These are phyloP conservation scores for Penicillium atrosanguineum DNA, from an alignment of 495 filamentous ascomycete species.

Conservation along the genomic window DNA sequence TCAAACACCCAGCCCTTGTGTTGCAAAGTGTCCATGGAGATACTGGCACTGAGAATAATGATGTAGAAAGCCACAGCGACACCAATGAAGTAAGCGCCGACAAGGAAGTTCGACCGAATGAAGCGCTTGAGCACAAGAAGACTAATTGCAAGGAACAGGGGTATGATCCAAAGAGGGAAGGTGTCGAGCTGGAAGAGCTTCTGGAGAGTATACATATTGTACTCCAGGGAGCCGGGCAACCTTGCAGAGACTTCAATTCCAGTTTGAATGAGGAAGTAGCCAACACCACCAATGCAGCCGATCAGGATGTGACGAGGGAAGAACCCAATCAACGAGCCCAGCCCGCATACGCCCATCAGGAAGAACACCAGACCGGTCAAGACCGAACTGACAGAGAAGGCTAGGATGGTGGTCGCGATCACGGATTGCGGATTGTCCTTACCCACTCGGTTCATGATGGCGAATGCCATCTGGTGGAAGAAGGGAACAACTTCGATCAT, in stretches of 20 bases:
- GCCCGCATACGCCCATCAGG: slow-evolving; percentile 75
- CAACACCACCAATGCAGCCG: slow-evolving; percentile 95
- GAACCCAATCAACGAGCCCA: slow-evolving; percentile 91
- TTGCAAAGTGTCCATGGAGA: slow-evolving; percentile 63
- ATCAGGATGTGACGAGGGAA: slow-evolving; percentile 96
- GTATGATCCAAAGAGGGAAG: slow-evolving; percentile 77
- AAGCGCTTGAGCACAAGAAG: slow-evolving; percentile 71
- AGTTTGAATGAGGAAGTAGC: slow-evolving; percentile 91
- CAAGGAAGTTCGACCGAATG: slow-evolving; percentile 73
- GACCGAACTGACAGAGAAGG: slow-evolving; percentile 88
- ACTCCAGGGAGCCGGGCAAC: slow-evolving; percentile 78
- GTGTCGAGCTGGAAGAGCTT: slow-evolving; percentile 70
- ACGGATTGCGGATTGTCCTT: slow-evolving; percentile 79
- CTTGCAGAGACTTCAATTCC: slow-evolving; percentile 93
- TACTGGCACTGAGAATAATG: slow-evolving; percentile 59
- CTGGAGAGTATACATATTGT: slow-evolving; percentile 69
- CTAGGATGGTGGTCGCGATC: slow-evolving; percentile 85
- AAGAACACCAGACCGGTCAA: slow-evolving; percentile 90
- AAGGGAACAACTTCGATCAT: slow-evolving; percentile 98
- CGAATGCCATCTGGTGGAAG: slow-evolving; percentile 95
- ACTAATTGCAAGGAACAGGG: slow-evolving; percentile 71
- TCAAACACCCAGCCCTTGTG: slow-evolving; percentile 85
- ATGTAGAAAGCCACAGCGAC: slow-evolving; percentile 84
- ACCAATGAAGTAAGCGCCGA: slow-evolving; percentile 81
- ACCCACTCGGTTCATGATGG: slow-evolving; percentile 75